Conservation (phyloP, 2,329 filamentous ascomycete genomes). For the Colletotrichum trifolii region DNA sequence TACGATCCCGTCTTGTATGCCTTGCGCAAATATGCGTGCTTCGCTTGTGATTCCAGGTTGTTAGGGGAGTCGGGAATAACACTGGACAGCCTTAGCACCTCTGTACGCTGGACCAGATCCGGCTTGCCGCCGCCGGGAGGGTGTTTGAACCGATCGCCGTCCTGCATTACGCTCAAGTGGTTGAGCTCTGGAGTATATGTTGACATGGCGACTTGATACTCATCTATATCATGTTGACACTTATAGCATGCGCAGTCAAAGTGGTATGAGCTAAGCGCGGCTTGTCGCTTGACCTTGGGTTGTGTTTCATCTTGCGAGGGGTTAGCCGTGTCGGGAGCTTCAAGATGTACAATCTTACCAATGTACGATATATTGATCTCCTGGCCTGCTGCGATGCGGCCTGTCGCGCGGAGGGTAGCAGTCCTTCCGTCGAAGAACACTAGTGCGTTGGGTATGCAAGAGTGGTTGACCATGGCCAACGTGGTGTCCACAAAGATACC, state of each 20-base stretch:
- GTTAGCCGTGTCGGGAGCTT: background rate
- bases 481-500: slow-evolving; percentile 67
- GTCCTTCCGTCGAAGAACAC: slow-evolving; percentile 65
- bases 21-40: slow-evolving; percentile 42
- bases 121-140: slow-evolving; percentile 7
- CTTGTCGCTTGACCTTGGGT: slow-evolving; percentile 54
- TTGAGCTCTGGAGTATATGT: slow-evolving; percentile 58
- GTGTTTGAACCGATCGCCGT: slow-evolving; percentile 41
- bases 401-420: slow-evolving; percentile 62
- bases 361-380: slow-evolving; percentile 73
- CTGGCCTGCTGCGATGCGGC: slow-evolving; percentile 60
- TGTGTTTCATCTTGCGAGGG: slow-evolving; percentile 57
- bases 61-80: slow-evolving; percentile 8
- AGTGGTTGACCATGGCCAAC: slow-evolving; percentile 71
- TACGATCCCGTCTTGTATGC: slow-evolving; percentile 52
- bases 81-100: slow-evolving; percentile 2
- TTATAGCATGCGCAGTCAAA: slow-evolving; percentile 64
- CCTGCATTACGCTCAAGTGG: slow-evolving; percentile 55
- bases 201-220: slow-evolving; percentile 60
- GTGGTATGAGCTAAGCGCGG: slow-evolving; percentile 60
- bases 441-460: slow-evolving; percentile 69
- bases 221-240: slow-evolving; percentile 62
- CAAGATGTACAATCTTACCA: slow-evolving; percentile 50
- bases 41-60: slow-evolving; percentile 25
- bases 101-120: background rate